Conservation (phyloP, 2,329 filamentous ascomycete genomes). For the Allantophomopsis cytisporea region DNA sequence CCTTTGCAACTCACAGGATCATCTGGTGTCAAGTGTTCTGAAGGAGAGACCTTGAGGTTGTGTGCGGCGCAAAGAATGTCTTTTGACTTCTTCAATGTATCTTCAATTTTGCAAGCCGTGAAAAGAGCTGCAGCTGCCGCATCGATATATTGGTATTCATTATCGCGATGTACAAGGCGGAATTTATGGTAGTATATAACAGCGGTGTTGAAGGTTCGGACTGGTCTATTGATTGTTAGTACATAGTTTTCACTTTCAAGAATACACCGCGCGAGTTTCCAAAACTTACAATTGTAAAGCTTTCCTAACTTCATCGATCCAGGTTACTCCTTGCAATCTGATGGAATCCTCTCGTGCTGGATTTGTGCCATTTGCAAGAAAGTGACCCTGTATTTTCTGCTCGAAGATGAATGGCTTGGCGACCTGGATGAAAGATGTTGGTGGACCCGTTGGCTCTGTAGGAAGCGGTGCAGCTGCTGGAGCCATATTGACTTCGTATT, state of each 20-base stretch:
- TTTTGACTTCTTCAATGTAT: constrained; percentile 90
- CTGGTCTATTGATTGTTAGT: constrained; percentile 40
- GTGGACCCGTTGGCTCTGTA: constrained; percentile 10
- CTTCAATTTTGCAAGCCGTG: constrained; percentile 92
- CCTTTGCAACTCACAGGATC: constrained; percentile 48
- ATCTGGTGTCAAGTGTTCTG: constrained; percentile 62
- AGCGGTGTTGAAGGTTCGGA: constrained; percentile 85
- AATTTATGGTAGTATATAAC: constrained; percentile 92
- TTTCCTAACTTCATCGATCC: constrained; percentile 76
- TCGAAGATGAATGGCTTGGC: constrained; percentile 66
- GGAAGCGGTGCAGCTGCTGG: constrained; percentile 4
- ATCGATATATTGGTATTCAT: constrained; percentile 76
- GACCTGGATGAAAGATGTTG: constrained; percentile 21
- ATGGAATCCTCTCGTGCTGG: constrained; percentile 68
- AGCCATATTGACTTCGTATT: constrained; percentile 7
- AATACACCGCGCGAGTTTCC: constrained; percentile 1
- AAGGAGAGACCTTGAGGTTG: constrained; percentile 54
- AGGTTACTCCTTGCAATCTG: constrained; percentile 73
- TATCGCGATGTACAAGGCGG: constrained; percentile 70
- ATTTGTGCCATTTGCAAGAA: constrained; percentile 56
- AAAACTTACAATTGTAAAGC: constrained; percentile 60
- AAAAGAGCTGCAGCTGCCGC: constrained; percentile 81
- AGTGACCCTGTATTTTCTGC: constrained; percentile 60
- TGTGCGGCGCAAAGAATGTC: constrained; percentile 87
- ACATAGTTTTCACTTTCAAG: neutral